Percentiles rank a stretch among this genome's conserved stretches.
phyloP scores from a whole-genome alignment of 768 basidiomycete genomes.

The Leccinum disarticulatum region DNA sequence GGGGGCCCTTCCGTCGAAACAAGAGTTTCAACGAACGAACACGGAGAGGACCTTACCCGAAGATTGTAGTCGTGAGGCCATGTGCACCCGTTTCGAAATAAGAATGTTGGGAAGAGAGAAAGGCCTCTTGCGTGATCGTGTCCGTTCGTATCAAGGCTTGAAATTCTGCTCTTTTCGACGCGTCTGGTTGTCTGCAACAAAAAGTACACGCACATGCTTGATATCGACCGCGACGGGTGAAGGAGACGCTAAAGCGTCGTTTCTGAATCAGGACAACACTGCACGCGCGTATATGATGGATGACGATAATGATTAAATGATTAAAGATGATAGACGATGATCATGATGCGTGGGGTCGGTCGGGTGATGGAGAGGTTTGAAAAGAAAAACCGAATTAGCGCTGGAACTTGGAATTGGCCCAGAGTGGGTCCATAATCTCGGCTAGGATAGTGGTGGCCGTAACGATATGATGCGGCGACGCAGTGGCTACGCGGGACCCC shows the following conservation, averaged over 20 bases:
- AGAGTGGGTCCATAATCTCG: not conserved
- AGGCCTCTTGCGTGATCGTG: not conserved
- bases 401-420: not conserved
- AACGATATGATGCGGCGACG: not conserved
- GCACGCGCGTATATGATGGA: not conserved
- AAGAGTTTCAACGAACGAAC: constrained; percentile 4
- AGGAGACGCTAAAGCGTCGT: not conserved
- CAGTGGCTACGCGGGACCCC: not conserved
- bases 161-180: not conserved
- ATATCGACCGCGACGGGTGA: not conserved
- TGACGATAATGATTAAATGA: not conserved
- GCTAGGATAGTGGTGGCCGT: not conserved
- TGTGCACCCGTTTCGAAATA: not conserved
- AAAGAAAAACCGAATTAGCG: not conserved
- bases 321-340: not conserved
- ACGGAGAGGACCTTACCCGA: not conserved
- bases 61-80: not conserved
- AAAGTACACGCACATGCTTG: not conserved
- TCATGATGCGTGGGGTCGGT: not conserved
- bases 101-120: not conserved
- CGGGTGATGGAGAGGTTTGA: not conserved
- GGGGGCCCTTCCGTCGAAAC: constrained; percentile 1
- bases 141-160: not conserved
- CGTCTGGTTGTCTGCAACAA: not conserved
- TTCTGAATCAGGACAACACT: not conserved